Evolutionary conservation across 2,329 filamentous ascomycete genomes (phyloP).

Genomic region (Polychaeton citri): DNA sequence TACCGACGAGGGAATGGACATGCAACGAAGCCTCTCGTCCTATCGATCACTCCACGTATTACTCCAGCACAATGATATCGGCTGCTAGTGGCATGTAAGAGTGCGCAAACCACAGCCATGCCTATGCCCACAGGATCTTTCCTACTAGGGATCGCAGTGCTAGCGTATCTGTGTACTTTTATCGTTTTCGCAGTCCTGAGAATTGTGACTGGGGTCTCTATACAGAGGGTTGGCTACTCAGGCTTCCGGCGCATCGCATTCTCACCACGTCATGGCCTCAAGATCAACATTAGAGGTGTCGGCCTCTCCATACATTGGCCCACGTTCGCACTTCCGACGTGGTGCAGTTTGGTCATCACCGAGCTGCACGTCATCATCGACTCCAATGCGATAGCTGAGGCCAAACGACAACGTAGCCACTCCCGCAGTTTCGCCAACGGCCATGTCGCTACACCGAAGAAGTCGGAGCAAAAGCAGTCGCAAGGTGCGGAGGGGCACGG

Average conservation of each 20-base stretch:
- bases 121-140: constrained; percentile 47
- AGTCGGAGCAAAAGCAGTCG: constrained; percentile 14
- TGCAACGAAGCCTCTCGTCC: too few species aligned
- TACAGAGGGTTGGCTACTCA: constrained; percentile 87
- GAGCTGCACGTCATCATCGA: constrained; percentile 79
- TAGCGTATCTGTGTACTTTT: constrained; percentile 83
- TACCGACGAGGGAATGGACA: too few species aligned
- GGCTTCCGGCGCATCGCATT: constrained; percentile 85
- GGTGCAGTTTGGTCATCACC: constrained; percentile 78
- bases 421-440: constrained; percentile 2
- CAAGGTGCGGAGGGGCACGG: constrained; percentile 27
- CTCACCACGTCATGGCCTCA: constrained; percentile 74
- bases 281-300: constrained; percentile 77
- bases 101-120: too few species aligned
- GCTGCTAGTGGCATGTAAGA: too few species aligned
- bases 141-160: constrained; percentile 68
- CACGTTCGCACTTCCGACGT: constrained; percentile 93
- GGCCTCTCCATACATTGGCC: constrained; percentile 82
- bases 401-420: constrained; percentile 1
- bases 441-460: constrained; percentile 1
- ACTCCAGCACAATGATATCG: too few species aligned
- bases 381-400: constrained; percentile 44
- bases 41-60: too few species aligned
- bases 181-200: constrained; percentile 86
- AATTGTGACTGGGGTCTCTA: constrained; percentile 85